Percentiles rank a stretch among this genome's conserved stretches.
Conservation (phyloP, 2,329 filamentous ascomycete species). For the Penicillium sclerotiorum region DNA sequence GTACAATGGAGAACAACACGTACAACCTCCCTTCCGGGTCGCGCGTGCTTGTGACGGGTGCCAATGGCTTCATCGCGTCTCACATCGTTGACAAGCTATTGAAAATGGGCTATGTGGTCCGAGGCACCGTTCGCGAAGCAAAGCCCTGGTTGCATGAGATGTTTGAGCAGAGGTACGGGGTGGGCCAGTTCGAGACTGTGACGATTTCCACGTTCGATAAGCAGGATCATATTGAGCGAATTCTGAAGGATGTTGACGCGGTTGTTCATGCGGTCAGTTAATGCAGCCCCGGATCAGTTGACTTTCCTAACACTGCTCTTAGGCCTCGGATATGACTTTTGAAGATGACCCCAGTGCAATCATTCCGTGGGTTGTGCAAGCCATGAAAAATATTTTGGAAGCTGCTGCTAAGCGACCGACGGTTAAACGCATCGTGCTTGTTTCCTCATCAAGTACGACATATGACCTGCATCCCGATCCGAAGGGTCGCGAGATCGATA, state of each 20-base stretch:
- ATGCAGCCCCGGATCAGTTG: too few species aligned
- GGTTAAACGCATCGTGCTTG: conserved; percentile 13
- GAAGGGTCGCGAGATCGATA: conserved; percentile 7
- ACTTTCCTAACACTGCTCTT: too few species aligned
- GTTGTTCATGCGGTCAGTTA: conserved; percentile 25
- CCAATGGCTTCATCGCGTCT: conserved; percentile 50
- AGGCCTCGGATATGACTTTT: conserved; percentile 31
- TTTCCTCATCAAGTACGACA: conserved; percentile 9
- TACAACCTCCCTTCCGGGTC: conserved; percentile 17
- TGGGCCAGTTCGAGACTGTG: conserved; percentile 40
- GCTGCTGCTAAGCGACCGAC: conserved; percentile 20
- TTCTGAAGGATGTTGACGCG: conserved; percentile 40
- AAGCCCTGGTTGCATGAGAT: conserved; percentile 39
- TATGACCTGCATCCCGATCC: conserved; percentile 7
- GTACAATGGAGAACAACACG: background rate
- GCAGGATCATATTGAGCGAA: conserved; percentile 43
- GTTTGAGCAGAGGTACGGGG: conserved; percentile 33
- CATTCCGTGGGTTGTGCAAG: conserved; percentile 47
- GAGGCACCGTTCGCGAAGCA: conserved; percentile 48
- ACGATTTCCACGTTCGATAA: conserved; percentile 43
- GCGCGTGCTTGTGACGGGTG: conserved; percentile 50
- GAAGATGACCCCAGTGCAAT: conserved; percentile 46
- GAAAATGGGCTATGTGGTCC: conserved; percentile 45
- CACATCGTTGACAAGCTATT: conserved; percentile 49
- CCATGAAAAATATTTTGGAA: conserved; percentile 37